Conservation (phyloP, 805 yeast species). For the Huiozyma naganishii region DNA sequence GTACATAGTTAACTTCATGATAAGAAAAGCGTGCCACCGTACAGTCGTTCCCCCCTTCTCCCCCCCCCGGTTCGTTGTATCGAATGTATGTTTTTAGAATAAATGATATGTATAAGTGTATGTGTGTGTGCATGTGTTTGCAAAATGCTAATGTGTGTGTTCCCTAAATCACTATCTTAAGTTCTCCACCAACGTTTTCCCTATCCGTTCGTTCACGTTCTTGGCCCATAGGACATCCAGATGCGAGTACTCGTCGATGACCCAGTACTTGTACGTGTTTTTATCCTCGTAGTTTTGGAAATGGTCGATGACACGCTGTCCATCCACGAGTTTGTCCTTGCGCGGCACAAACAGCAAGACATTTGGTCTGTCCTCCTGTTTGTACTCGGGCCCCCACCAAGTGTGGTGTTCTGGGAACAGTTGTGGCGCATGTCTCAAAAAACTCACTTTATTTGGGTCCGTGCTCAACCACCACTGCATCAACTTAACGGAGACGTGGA, state of each 20-base stretch:
- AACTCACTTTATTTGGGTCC: constrained; percentile 31
- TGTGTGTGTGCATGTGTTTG: neutral
- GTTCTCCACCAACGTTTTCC: constrained; percentile 35
- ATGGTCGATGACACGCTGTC: constrained; percentile 53
- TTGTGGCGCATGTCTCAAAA: constrained; percentile 28
- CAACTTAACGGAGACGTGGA: constrained; percentile 64
- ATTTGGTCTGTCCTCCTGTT: constrained; percentile 34
- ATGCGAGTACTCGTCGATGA: constrained; percentile 62
- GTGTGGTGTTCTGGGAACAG: constrained; percentile 36
- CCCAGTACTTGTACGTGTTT: constrained; percentile 22
- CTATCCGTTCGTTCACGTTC: constrained; percentile 56
- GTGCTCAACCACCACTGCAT: constrained; percentile 88
- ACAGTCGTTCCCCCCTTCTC: too few species aligned
- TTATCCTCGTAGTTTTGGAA: constrained; percentile 44
- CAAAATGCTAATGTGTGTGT: neutral
- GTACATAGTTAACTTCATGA: neutral
- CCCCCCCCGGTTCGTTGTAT: too few species aligned
- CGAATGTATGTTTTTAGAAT: too few species aligned
- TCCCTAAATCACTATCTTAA: constrained; percentile 10
- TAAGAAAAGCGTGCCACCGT: too few species aligned
- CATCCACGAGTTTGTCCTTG: constrained; percentile 72
- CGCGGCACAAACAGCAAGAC: constrained; percentile 62
- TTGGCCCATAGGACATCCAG: constrained; percentile 93
- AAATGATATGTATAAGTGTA: neutral
- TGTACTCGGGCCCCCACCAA: constrained; percentile 36